Conservation (phyloP, 1,284 basidiomycete species). For the Rhizopogon parksii region DNA sequence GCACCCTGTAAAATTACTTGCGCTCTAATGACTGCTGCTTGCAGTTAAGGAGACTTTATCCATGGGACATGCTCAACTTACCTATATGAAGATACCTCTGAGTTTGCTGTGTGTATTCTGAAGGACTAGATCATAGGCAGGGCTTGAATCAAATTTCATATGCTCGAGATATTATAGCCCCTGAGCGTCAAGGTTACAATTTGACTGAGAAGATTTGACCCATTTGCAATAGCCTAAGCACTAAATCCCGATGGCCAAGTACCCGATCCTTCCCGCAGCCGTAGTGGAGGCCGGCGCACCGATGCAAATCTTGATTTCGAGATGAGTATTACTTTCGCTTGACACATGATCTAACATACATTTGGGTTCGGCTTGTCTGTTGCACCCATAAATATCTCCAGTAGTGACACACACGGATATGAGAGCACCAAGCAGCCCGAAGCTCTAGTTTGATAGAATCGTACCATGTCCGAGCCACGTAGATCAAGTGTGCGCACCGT, state of each 20-base stretch:
- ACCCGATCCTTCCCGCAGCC: slow-evolving; percentile 46
- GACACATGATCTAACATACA: neutral
- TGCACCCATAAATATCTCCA: slow-evolving; percentile 55
- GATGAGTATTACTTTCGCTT: neutral
- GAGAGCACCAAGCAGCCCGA: no score
- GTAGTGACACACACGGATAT: no score
- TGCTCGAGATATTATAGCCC: slow-evolving; percentile 57
- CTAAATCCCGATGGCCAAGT: slow-evolving; percentile 36
- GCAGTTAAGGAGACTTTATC: slow-evolving; percentile 43
- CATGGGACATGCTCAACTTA: slow-evolving; percentile 54
- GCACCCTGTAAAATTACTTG: slow-evolving; percentile 37
- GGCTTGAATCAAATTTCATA: slow-evolving; percentile 30
- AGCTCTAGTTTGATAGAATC: no score
- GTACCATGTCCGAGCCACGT: no score
- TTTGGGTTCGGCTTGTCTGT: neutral
- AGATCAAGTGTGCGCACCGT: no score
- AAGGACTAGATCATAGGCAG: neutral
- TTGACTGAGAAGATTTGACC: slow-evolving; percentile 58
- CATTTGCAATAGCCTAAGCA: slow-evolving; percentile 49
- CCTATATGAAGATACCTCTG: slow-evolving; percentile 56
- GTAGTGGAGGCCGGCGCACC: slow-evolving; percentile 52
- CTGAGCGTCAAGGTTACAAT: slow-evolving; percentile 68
- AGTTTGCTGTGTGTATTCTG: slow-evolving; percentile 5
- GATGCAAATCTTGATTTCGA: slow-evolving; percentile 49
- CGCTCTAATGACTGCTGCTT: slow-evolving; percentile 52